phyloP scores from a whole-genome alignment of 352 stramenopile species.

The Phytophthora cajani region DNA sequence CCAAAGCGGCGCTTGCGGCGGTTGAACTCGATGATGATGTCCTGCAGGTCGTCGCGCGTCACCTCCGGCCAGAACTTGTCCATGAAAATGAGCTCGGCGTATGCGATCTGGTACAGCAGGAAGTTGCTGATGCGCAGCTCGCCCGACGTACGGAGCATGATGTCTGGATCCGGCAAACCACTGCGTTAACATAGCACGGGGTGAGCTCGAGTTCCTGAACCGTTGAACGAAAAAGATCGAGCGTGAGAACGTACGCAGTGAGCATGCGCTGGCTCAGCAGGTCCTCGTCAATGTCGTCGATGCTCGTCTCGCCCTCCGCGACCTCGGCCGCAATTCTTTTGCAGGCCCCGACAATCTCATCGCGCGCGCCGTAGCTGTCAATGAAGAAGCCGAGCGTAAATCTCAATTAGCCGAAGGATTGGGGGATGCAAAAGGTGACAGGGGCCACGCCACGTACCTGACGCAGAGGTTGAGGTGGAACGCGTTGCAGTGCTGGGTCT shows the following conservation, averaged over 20 bases:
- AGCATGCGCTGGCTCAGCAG: conserved; percentile 76
- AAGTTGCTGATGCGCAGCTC: conserved; percentile 97
- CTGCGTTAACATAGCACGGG: conserved; percentile 49
- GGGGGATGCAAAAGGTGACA: background rate
- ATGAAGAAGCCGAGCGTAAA: conserved; percentile 27
- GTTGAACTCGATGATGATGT: conserved; percentile 86
- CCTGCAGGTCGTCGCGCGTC: conserved; percentile 78
- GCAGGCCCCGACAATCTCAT: conserved; percentile 94
- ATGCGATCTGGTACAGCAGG: conserved; percentile 95
- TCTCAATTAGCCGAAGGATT: conserved; percentile 24
- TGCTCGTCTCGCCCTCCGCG: conserved; percentile 53
- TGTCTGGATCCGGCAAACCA: conserved; percentile 89
- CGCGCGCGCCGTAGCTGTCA: conserved; percentile 92
- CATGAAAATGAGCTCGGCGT: conserved; percentile 95
- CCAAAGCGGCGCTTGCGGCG: conserved; percentile 88
- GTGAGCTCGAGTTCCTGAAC: conserved; percentile 6
- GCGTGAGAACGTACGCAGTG: conserved; percentile 62
- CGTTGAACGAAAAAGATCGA: conserved; percentile 16
- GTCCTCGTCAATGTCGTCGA: conserved; percentile 83
- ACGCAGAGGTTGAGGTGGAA: conserved; percentile 87
- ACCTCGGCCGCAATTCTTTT: conserved; percentile 90
- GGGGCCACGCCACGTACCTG: conserved; percentile 40
- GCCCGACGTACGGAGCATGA: conserved; percentile 95
- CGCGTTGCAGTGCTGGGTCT: conserved; percentile 86
- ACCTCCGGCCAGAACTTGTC: conserved; percentile 97